Conservation (phyloP, 164 flowering plant species). For the Chimonanthus praecox region DNA sequence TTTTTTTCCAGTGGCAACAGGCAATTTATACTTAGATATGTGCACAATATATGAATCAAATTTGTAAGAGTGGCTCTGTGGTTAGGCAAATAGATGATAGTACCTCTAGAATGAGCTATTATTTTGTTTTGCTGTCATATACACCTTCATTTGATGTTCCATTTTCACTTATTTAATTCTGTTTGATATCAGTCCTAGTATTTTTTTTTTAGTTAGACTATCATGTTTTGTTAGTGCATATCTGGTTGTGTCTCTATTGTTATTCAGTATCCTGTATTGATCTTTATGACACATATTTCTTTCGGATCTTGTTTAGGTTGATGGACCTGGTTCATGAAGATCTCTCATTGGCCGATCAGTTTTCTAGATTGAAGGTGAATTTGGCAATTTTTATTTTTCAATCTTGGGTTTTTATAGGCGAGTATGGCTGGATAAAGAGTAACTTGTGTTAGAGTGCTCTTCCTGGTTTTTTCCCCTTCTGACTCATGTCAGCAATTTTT, state of each 20-base stretch:
- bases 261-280: no score
- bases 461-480: not conserved
- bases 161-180: not conserved
- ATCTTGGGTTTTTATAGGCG: not conserved
- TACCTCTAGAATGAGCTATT: not conserved
- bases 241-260: not conserved
- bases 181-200: not conserved
- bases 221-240: not conserved
- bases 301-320: constrained; percentile 43
- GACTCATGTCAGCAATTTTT: not conserved
- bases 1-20: no score
- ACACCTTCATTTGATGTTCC: not conserved
- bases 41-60: no score
- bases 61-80: not conserved
- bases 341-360: constrained; percentile 80
- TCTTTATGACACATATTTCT: not conserved
- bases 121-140: not conserved
- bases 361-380: constrained; percentile 69
- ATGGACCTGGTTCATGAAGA: constrained; percentile 85
- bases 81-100: not conserved
- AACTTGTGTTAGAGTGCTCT: not conserved
- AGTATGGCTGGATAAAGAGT: not conserved
- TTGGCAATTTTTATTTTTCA: not conserved
- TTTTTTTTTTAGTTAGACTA: not conserved
- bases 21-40: no score